Conservation (phyloP, 2,329 filamentous ascomycete genomes). For the Hypoxylon sp. region DNA sequence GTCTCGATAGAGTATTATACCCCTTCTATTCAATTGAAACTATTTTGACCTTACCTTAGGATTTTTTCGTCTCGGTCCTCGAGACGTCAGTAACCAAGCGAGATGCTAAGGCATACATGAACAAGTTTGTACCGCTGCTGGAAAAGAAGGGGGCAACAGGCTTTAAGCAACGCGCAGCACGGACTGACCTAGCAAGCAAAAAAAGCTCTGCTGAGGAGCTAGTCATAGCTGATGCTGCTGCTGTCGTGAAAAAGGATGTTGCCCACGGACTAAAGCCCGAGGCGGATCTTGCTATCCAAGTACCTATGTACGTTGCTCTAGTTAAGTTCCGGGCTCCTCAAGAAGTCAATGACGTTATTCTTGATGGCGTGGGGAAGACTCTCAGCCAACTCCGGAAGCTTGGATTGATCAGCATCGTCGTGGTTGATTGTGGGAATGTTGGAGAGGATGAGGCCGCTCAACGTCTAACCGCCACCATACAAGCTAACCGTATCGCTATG, state of each 20-base stretch:
- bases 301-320: constrained; percentile 78
- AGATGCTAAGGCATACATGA: constrained; percentile 91
- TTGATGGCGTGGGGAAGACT: constrained; percentile 85
- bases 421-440: constrained; percentile 77
- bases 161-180: constrained; percentile 52
- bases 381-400: constrained; percentile 86
- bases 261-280: constrained; percentile 48
- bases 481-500: constrained; percentile 80
- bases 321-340: constrained; percentile 87
- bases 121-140: constrained; percentile 76
- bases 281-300: constrained; percentile 62
- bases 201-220: constrained; percentile 23
- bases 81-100: constrained; percentile 92
- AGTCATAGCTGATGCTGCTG: constrained; percentile 13
- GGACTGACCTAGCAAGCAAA: constrained; percentile 47
- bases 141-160: constrained; percentile 54
- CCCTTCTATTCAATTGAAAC: constrained; percentile 16
- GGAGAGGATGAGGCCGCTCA: constrained; percentile 54
- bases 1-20: constrained; percentile 62
- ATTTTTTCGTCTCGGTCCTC: constrained; percentile 88
- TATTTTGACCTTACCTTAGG: constrained; percentile 63
- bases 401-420: constrained; percentile 85
- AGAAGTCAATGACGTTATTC: constrained; percentile 74
- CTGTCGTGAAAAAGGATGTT: constrained; percentile 11
- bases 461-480: constrained; percentile 67